These are phyloP conservation scores for Thuidium tamariscinum DNA, from an alignment of 225 moss, liverwort and hornwort genomes.

Conservation along the genomic window DNA sequence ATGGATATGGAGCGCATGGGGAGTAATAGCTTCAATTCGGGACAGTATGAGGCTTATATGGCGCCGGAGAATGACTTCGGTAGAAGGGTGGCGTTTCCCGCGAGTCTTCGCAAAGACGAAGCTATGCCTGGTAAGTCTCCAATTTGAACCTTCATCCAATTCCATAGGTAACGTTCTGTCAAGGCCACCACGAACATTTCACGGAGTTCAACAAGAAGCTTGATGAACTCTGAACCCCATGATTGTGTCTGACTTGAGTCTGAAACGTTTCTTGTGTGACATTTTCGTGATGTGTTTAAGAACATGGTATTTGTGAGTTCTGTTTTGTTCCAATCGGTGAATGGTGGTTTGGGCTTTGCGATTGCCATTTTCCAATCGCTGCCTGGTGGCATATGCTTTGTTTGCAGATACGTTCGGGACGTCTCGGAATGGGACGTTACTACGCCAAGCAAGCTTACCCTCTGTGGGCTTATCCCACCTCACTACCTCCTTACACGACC, in stretches of 20 bases:
- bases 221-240: background rate
- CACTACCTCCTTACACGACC: conserved; percentile 6
- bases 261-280: background rate
- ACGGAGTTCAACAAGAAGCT: too few species aligned
- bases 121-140: background rate
- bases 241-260: background rate
- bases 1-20: conserved; percentile 34
- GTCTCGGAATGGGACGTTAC: background rate
- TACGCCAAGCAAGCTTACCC: conserved; percentile 25
- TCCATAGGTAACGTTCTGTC: too few species aligned
- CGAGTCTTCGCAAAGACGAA: conserved; percentile 9
- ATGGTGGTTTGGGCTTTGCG: background rate
- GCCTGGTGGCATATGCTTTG: background rate
- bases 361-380: background rate
- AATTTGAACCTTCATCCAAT: background rate
- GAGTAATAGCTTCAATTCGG: background rate
- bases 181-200: background rate
- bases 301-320: background rate
- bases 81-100: conserved; percentile 14
- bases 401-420: conserved; percentile 12
- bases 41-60: conserved; percentile 29
- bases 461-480: conserved; percentile 6
- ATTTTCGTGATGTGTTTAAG: background rate
- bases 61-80: conserved; percentile 22
- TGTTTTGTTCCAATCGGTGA: background rate